These are phyloP conservation scores for Yamadazyma insecticola DNA, from an alignment of 805 yeast genomes.

Conservation along the genomic window DNA sequence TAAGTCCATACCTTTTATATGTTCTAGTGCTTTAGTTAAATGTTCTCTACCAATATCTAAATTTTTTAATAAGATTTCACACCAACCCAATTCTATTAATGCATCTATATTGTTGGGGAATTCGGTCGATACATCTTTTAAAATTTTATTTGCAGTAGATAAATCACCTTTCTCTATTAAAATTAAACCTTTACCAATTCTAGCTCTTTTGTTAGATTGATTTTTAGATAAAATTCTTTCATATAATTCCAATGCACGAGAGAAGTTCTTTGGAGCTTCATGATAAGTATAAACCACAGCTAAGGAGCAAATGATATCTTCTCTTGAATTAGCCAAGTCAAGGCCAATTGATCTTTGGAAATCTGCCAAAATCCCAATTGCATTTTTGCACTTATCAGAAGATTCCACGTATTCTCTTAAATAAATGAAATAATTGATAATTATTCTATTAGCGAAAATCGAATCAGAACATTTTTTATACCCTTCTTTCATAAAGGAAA, in stretches of 20 bases:
- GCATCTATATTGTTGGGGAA: constrained; percentile 57
- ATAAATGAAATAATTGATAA: constrained; percentile 55
- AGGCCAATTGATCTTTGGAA: constrained; percentile 44
- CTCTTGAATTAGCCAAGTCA: constrained; percentile 46
- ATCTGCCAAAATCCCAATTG: constrained; percentile 52
- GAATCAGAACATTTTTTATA: constrained; percentile 36
- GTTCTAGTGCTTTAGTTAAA: constrained; percentile 39
- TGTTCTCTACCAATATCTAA: constrained; percentile 48
- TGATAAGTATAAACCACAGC: constrained; percentile 78
- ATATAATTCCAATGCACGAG: constrained; percentile 68
- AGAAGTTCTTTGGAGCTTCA: constrained; percentile 87
- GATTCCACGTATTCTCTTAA: constrained; percentile 62
- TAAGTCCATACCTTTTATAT: constrained; percentile 47
- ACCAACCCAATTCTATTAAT: constrained; percentile 72
- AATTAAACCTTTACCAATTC: constrained; percentile 79
- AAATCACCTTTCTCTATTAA: constrained; percentile 60
- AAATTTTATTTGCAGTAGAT: constrained; percentile 47
- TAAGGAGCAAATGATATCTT: constrained; percentile 57
- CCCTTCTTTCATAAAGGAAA: constrained; percentile 49
- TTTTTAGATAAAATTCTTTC: constrained; percentile 48
- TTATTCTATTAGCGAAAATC: constrained; percentile 61
- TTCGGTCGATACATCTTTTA: constrained; percentile 46
- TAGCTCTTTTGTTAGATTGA: constrained; percentile 53
- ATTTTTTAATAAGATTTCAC: constrained; percentile 53
- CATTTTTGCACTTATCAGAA: constrained; percentile 53